phyloP scores from a whole-genome alignment of 2,329 filamentous ascomycete genomes.

The Onygenales sp. region DNA sequence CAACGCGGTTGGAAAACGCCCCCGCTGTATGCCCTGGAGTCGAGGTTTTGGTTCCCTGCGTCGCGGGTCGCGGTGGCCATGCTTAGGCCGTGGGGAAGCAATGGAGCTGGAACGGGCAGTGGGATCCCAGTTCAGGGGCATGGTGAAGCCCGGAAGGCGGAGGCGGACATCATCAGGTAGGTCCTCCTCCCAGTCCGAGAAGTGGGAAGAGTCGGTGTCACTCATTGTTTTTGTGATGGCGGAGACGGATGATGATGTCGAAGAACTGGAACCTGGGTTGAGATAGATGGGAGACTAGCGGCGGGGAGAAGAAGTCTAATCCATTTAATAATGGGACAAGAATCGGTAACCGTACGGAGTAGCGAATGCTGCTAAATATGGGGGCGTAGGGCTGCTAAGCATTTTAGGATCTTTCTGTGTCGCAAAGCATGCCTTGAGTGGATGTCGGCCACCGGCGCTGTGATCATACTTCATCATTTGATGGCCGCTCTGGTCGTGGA shows the following conservation, averaged over 20 bases:
- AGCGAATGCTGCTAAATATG: too few species aligned
- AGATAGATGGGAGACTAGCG: neutral
- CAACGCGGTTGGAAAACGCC: neutral
- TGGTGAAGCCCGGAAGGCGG: conserved; percentile 2
- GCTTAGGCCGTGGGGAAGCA: neutral
- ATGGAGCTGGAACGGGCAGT: neutral
- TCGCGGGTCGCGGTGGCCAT: neutral
- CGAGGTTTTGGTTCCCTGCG: neutral
- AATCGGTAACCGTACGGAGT: too few species aligned
- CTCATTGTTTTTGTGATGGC: neutral
- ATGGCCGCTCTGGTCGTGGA: neutral
- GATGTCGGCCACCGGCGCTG: neutral
- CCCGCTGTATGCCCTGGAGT: conserved; percentile 1
- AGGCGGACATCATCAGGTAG: conserved; percentile 1
- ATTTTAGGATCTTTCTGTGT: too few species aligned
- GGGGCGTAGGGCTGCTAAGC: too few species aligned
- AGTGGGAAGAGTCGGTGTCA: neutral
- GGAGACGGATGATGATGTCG: neutral
- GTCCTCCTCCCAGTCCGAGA: neutral
- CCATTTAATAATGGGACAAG: too few species aligned
- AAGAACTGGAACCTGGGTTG: neutral
- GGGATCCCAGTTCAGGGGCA: conserved; percentile 1
- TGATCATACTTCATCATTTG: neutral
- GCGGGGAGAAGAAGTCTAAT: neutral
- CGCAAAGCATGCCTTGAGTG: neutral